A percentile compares a stretch with the other conserved stretches of the same genome.
phyloP scores from a whole-genome alignment of 2,329 filamentous ascomycete genomes.

The Ascochyta pisi region DNA sequence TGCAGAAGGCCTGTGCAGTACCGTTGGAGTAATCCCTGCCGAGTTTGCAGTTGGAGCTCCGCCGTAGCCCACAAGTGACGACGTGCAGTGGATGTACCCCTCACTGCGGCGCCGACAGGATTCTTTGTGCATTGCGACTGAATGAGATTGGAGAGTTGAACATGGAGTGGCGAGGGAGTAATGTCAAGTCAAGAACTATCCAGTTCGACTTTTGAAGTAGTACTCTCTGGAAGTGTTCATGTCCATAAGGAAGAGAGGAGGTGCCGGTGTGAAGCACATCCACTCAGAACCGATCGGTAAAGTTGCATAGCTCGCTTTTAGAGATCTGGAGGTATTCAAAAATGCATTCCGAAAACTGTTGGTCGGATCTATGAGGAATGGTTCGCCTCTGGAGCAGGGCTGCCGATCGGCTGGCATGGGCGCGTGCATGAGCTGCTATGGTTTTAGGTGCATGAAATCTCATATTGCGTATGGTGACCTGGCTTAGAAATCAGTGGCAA shows the following conservation, averaged over 20 bases:
- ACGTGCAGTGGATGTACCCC: slow-evolving; percentile 5
- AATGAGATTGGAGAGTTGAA: slow-evolving; percentile 1
- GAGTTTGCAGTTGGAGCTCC: neutral
- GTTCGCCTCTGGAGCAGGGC: neutral
- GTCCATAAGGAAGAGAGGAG: neutral
- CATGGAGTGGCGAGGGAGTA: slow-evolving; percentile 1
- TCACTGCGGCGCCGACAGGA: slow-evolving; percentile 1
- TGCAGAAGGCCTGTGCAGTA: neutral
- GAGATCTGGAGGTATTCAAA: neutral
- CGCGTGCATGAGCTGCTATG: slow-evolving; percentile 1
- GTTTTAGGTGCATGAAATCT: slow-evolving; percentile 1
- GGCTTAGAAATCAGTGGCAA: neutral
- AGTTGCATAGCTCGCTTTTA: neutral
- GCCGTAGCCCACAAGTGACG: neutral
- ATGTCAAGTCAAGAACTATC: neutral
- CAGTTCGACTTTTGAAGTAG: neutral
- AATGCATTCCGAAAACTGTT: neutral
- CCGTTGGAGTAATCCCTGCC: neutral
- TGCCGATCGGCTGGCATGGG: neutral
- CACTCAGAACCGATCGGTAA: neutral
- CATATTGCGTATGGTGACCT: neutral
- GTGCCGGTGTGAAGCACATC: neutral
- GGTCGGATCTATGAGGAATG: neutral
- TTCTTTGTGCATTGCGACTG: neutral
- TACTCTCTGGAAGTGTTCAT: neutral